phyloP scores from a whole-genome alignment of 495 filamentous ascomycete species.

The Penicillium coffeae region DNA sequence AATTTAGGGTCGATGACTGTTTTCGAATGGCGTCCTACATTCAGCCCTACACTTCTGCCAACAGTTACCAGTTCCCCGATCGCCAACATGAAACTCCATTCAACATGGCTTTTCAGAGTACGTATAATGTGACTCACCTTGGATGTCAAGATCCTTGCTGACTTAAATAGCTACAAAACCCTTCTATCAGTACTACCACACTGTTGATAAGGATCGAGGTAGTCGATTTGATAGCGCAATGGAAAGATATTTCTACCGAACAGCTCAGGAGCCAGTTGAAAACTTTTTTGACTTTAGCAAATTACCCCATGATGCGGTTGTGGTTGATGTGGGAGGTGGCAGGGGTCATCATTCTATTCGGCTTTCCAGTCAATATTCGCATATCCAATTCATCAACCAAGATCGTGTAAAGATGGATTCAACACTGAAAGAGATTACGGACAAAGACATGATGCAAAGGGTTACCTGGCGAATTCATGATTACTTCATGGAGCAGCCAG shows the following conservation, averaged over 20 bases:
- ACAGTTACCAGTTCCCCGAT: too few species aligned
- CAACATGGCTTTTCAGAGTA: neutral
- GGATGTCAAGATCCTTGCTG: neutral
- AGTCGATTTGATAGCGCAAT: neutral
- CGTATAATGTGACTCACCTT: neutral
- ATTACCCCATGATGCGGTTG: neutral
- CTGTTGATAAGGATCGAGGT: neutral
- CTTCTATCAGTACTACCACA: slow-evolving; percentile 1
- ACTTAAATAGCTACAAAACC: neutral
- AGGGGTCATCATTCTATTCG: neutral
- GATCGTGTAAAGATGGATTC: neutral
- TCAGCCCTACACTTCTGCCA: too few species aligned
- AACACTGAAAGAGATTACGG: neutral
- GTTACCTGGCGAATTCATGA: neutral
- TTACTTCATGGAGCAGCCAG: neutral
- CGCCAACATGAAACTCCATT: too few species aligned
- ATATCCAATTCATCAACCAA: neutral
- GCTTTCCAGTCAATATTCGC: neutral
- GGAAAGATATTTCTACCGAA: neutral
- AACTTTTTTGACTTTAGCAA: neutral
- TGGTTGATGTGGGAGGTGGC: neutral
- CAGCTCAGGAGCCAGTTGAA: neutral
- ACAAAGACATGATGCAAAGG: neutral
- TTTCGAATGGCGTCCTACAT: too few species aligned
- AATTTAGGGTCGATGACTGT: too few species aligned